Base-by-base conservation (phyloP, 306 rosid genomes). In the Oemleria cerasiformis region DNA sequence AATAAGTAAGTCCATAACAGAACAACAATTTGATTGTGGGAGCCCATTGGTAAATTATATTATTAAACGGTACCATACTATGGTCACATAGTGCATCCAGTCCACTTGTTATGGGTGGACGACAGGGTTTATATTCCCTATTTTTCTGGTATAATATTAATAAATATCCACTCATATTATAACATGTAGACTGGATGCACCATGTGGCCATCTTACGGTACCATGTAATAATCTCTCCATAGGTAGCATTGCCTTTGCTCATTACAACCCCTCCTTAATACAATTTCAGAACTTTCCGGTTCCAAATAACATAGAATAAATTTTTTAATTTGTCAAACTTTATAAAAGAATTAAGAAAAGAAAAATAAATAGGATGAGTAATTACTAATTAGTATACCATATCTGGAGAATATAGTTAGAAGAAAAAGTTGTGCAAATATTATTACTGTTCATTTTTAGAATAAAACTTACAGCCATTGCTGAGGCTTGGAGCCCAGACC, bases 401-500 rank as follows among this genome's bases (percentile, higher is more conserved):
- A 2, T 15, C 5, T 48, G 44, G 49, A 47, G 58, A 1, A 30
- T 47, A 17, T 6, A 13, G 15, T 23, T 38, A 43, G 69, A 45
- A 48, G 25, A 65, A 34, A 14, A 6, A 1, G 58, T 3, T 3
- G 10, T 48, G 20, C 47, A 15, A 59, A 67, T 41, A 58, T 25
- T 25, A 25, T 25, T 25, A 25, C 36, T 38, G 23, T 7, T 54
- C 30, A 61, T 68, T 23, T 61, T 43, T 36, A 71, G 62, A 17
- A 38, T 5, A 63, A 51, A 58, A 73, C 73, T 89, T 90, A 93
- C 98, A 64, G 98, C 96, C 72, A 93, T 86, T 66, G 97, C 97
- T 21, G 98, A 89, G n/a, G 98, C 98, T 65, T 93, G 96, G 9
- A 93, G 78, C 19, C 97, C 98, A 25, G 96, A 90, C 42, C 98